These are phyloP conservation scores for Aspergillus biplanus DNA, from an alignment of 495 filamentous ascomycete genomes.

Conservation along the genomic window DNA sequence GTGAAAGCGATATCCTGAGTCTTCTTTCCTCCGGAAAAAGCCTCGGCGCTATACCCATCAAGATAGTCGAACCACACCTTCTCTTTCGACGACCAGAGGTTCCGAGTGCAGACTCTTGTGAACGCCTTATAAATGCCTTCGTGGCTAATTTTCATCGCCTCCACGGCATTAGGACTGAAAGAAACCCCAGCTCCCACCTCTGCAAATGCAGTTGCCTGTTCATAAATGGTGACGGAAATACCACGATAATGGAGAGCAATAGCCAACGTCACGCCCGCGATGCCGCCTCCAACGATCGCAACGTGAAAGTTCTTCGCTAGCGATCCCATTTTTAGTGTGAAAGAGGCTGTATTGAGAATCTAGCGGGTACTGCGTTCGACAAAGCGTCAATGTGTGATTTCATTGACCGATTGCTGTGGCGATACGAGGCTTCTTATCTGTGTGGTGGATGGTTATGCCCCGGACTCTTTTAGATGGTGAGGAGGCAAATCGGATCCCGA, in stretches of 20 bases:
- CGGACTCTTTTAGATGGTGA: not conserved
- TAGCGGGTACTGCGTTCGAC: no score
- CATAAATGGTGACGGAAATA: conserved; percentile 56
- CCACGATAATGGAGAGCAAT: conserved; percentile 35
- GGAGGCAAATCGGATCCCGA: conserved; percentile 23
- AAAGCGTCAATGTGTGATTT: no score
- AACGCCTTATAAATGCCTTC: conserved; percentile 48
- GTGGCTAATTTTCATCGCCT: conserved; percentile 58
- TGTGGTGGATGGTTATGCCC: not conserved
- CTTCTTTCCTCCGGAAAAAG: conserved; percentile 8
- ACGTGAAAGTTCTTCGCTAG: conserved; percentile 32
- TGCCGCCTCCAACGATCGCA: conserved; percentile 45
- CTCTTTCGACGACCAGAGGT: conserved; percentile 38
- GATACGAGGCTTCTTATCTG: not conserved
- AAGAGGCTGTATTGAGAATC: not conserved
- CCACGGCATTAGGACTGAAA: conserved; percentile 61
- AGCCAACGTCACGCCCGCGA: conserved; percentile 40
- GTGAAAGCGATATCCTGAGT: conserved; percentile 30
- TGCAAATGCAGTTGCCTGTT: conserved; percentile 49
- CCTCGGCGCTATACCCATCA: conserved; percentile 25
- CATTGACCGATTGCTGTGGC: not conserved
- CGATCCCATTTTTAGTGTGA: conserved; percentile 14
- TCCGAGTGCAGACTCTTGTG: conserved; percentile 41
- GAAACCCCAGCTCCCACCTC: conserved; percentile 67
- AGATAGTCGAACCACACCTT: conserved; percentile 36